Conservation (phyloP, 2,329 filamentous ascomycete genomes). For the Aspergillus ibericus region DNA sequence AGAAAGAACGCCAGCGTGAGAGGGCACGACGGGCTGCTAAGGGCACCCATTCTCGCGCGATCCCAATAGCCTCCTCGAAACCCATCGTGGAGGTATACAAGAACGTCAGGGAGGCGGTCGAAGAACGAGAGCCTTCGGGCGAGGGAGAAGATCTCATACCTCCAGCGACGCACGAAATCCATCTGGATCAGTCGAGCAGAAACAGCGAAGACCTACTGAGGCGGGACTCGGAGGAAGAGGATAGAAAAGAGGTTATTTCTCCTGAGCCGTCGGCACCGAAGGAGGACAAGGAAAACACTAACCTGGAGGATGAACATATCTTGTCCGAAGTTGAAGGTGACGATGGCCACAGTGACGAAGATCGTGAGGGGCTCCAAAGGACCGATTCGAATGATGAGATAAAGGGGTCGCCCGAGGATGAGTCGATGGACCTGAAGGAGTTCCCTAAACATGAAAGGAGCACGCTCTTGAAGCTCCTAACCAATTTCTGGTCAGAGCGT, state of each 20-base stretch:
- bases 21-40: conserved; percentile 76
- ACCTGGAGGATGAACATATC: conserved; percentile 50
- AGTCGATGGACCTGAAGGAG: conserved; percentile 63
- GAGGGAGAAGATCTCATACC: conserved; percentile 55
- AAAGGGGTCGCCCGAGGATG: conserved; percentile 54
- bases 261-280: conserved; percentile 36
- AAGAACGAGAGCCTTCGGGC: conserved; percentile 68
- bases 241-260: conserved; percentile 36
- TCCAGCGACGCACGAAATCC: conserved; percentile 22
- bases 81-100: conserved; percentile 95
- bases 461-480: conserved; percentile 91
- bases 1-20: conserved; percentile 87
- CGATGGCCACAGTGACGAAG: conserved; percentile 68
- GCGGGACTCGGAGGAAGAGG: conserved; percentile 25
- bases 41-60: conserved; percentile 73
- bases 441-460: conserved; percentile 90
- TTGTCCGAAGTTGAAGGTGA: conserved; percentile 70
- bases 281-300: conserved; percentile 44
- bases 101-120: conserved; percentile 88
- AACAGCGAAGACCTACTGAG: conserved; percentile 28
- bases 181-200: conserved; percentile 34
- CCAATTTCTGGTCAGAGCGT: conserved; percentile 97
- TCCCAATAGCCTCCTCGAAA: conserved; percentile 88
- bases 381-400: conserved; percentile 57
- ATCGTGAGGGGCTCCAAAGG: conserved; percentile 69